Percentiles rank a stretch among this genome's conserved stretches.
These are phyloP conservation scores for Pythium apleroticum DNA, from an alignment of 352 stramenopile genomes.

Conservation along the genomic window DNA sequence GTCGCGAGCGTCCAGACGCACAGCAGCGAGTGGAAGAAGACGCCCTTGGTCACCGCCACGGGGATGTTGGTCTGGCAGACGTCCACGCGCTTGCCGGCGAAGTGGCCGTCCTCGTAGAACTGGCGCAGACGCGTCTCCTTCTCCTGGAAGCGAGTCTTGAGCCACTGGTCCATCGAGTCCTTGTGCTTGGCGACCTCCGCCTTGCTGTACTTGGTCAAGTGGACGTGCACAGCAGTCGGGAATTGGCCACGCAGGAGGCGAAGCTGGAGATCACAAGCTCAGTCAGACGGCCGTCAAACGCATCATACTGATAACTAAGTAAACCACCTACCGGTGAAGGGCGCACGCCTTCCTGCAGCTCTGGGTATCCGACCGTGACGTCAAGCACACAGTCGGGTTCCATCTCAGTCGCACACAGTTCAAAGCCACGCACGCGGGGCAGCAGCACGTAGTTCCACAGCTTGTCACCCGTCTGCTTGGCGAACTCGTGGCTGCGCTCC, in stretches of 20 bases:
- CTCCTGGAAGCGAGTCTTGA: conserved; percentile 65
- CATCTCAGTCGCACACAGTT: conserved; percentile 63
- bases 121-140: conserved; percentile 66
- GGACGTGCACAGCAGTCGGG: conserved; percentile 70
- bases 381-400: conserved; percentile 72
- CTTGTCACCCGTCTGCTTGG: conserved; percentile 40
- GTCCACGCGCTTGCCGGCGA: conserved; percentile 19
- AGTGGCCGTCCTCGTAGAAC: conserved; percentile 54
- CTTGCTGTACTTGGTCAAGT: conserved; percentile 59
- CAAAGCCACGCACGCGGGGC: conserved; percentile 64
- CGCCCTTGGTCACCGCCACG: conserved; percentile 22
- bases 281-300: background rate
- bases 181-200: conserved; percentile 43
- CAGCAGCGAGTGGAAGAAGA: conserved; percentile 44
- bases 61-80: conserved; percentile 33
- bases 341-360: conserved; percentile 64
- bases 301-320: background rate
- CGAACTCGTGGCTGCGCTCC: conserved; percentile 58
- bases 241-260: conserved; percentile 65
- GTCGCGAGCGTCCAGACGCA: conserved; percentile 32
- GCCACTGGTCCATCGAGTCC: conserved; percentile 51
- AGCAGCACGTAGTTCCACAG: conserved; percentile 70
- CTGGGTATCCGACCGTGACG: conserved; percentile 73
- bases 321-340: conserved; percentile 51
- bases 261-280: conserved; percentile 28